Conservation (phyloP, 2,329 filamentous ascomycete species). For the Colletotrichum cuscutae region DNA sequence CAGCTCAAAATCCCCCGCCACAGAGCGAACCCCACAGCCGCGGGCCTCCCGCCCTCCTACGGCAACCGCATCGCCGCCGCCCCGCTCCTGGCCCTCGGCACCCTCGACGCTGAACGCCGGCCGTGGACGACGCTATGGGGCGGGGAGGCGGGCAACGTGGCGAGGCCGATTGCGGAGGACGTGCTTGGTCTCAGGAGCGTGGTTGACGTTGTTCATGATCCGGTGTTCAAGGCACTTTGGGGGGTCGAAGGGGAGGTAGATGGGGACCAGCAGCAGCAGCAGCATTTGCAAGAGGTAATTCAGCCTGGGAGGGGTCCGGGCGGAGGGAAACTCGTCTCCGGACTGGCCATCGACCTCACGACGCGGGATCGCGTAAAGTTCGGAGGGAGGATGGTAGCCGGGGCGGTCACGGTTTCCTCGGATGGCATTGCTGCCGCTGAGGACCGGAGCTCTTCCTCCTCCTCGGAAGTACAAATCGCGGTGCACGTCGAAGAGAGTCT, state of each 20-base stretch:
- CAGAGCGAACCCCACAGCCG: conserved; percentile 72
- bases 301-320: conserved; percentile 48
- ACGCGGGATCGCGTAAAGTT: conserved; percentile 79
- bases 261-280: conserved; percentile 37
- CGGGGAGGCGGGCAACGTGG: conserved; percentile 73
- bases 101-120: conserved; percentile 70
- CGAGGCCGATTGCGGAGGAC: conserved; percentile 67
- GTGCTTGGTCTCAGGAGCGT: conserved; percentile 72
- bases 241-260: conserved; percentile 46
- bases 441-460: neutral
- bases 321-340: conserved; percentile 51
- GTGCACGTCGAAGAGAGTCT: conserved; percentile 77
- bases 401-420: conserved; percentile 54
- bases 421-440: conserved; percentile 30
- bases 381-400: conserved; percentile 75
- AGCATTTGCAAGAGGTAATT: conserved; percentile 48
- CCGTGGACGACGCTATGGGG: conserved; percentile 86
- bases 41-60: conserved; percentile 70
- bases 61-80: conserved; percentile 69
- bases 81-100: conserved; percentile 78
- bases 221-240: conserved; percentile 74
- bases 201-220: conserved; percentile 73
- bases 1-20: conserved; percentile 67
- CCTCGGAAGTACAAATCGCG: conserved; percentile 62
- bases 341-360: conserved; percentile 74